Evolutionary conservation across 352 stramenopile genomes (phyloP), one percentile per base, ranked within the genome.

Genomic region (Achlya hypogyna): DNA sequence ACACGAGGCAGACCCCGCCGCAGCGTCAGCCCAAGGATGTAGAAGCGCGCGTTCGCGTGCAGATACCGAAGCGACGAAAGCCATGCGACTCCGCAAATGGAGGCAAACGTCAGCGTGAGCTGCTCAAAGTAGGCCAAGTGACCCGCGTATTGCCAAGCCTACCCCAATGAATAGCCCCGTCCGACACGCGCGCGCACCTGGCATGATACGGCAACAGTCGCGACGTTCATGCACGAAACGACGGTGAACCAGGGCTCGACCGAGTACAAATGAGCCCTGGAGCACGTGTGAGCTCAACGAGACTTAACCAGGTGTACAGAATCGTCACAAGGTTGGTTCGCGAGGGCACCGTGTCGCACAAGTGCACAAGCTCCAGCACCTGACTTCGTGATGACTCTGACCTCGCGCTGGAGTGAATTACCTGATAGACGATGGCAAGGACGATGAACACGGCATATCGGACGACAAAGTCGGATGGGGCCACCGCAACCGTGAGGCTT

Each of bases 1-100:
- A 94, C 84, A 10, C 82, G 78, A 5, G 87, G 87, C 16, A 93
- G 69, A 0, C 82, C 83, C 6, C 81, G 76, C 29, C 70, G 73
- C 47, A 96, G 71, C 9, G 87, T 96, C 4, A 91, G 73, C 0
- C 84, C 83, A 12, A 96, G 68, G 58, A 88, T 91, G 58, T 89
- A 82, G 71, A 90, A 91, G 8, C 76, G 70, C 32, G 77, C 65
- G 63, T 91, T 88, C 28, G 86, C 73, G 20, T 83, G 74, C 25
- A 94, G 69, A 51, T 89, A 93, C 2, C 79, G 78, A 49, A 93
- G 78, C n/a, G 89, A 73, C 27, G 75, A 84, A 20, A 85, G 56
- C 85, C 87, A 96, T 6, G 93, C 78, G 22, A 90, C 62, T 31
- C 78, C 80, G 53, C 81, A 91, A 58, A 81, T 90, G 2, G 71